Conservation (phyloP, 1,284 basidiomycete genomes). For the Austroboletus niveus region DNA sequence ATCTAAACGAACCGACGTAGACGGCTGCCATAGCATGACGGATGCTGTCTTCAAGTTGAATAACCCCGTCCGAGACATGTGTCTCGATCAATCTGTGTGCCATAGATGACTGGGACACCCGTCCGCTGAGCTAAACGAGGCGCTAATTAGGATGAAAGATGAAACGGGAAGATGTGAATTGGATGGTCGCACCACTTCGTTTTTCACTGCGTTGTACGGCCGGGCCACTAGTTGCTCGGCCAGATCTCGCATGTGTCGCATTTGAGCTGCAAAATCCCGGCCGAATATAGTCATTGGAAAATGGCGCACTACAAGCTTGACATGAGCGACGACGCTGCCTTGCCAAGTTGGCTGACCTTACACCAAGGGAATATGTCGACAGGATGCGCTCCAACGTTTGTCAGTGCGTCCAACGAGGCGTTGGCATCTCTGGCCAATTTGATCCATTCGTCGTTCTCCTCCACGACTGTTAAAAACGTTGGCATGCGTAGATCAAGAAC, state of each 20-base stretch:
- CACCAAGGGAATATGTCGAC: conserved; percentile 8
- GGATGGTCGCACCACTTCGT: conserved; percentile 1
- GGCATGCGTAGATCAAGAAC: neutral
- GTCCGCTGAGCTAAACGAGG: conserved; percentile 2
- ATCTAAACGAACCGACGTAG: conserved; percentile 1
- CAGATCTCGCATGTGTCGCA: conserved; percentile 3
- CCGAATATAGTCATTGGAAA: conserved; percentile 4
- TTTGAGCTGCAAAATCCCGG: conserved; percentile 1
- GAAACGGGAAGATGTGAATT: neutral
- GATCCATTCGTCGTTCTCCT: conserved; percentile 5
- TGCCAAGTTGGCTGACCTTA: neutral
- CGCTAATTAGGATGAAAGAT: neutral
- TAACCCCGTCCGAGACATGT: neutral
- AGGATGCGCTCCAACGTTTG: conserved; percentile 6
- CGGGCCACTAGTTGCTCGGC: conserved; percentile 1
- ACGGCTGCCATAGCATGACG: conserved; percentile 6
- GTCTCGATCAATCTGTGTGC: conserved; percentile 1
- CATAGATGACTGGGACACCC: conserved; percentile 5
- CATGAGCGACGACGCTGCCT: neutral
- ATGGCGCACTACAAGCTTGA: neutral
- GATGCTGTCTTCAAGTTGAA: conserved; percentile 3
- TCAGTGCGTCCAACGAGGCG: conserved; percentile 2
- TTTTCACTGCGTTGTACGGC: conserved; percentile 3
- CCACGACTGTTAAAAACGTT: neutral
- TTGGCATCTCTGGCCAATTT: conserved; percentile 5